Conservation (phyloP, 1,284 basidiomycete species). For the Caloboletus inedulis region DNA sequence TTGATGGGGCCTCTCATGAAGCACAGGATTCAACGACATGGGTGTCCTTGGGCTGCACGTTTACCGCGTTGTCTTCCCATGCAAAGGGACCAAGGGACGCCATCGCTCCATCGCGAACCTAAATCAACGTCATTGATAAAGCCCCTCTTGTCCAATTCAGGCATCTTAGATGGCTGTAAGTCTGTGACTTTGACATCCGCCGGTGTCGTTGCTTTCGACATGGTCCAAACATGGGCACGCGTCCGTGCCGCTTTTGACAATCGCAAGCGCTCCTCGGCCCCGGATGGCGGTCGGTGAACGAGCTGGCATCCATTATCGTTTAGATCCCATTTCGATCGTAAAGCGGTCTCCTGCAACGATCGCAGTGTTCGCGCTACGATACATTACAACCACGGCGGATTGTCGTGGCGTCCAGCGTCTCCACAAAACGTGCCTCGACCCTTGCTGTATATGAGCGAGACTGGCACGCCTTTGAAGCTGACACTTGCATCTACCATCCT, state of each 20-base stretch:
- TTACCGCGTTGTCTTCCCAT: slow-evolving; percentile 27
- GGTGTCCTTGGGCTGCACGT: slow-evolving; percentile 18
- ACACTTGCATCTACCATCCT: not conserved
- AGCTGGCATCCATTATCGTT: not conserved
- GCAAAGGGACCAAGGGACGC: slow-evolving; percentile 8
- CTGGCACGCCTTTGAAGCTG: slow-evolving; percentile 3
- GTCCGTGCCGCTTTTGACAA: not conserved
- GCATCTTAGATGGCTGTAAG: not conserved
- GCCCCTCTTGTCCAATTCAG: slow-evolving; percentile 4
- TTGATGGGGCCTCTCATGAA: slow-evolving; percentile 14
- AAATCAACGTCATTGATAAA: slow-evolving; percentile 21
- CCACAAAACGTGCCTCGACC: slow-evolving; percentile 26
- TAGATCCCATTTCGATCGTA: slow-evolving; percentile 10
- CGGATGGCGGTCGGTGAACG: not conserved
- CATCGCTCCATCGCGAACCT: slow-evolving; percentile 19
- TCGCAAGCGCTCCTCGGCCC: not conserved
- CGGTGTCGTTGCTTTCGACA: not conserved
- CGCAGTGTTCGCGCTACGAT: slow-evolving; percentile 2
- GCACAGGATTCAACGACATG: slow-evolving; percentile 19
- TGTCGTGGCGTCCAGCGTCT: slow-evolving; percentile 23
- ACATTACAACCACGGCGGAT: slow-evolving; percentile 22
- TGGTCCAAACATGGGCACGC: not conserved
- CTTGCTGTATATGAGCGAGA: slow-evolving; percentile 30
- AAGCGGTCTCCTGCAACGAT: slow-evolving; percentile 11
- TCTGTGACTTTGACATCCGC: not conserved